Evolutionary conservation across 2,329 filamentous ascomycete species (phyloP).

Genomic region (Myriosclerotinia scirpicola): DNA sequence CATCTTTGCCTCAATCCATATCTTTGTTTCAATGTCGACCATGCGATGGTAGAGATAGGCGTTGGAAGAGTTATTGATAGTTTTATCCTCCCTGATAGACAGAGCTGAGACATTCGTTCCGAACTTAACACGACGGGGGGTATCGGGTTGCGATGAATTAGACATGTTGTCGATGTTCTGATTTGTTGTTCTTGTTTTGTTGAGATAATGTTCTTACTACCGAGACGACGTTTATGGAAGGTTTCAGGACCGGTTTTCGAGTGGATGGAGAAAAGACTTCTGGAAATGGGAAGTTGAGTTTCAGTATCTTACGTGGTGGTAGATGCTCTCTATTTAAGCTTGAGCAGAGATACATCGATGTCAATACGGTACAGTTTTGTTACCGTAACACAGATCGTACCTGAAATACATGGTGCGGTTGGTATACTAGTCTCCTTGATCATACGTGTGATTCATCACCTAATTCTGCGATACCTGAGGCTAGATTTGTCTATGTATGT

Average conservation of each 20-base stretch:
- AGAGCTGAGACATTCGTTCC: not conserved
- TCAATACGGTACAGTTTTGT: not conserved
- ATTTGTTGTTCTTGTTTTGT: fast-evolving
- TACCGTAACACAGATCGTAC: not conserved
- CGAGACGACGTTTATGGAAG: no score
- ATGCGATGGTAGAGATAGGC: no score
- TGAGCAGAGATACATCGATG: not conserved
- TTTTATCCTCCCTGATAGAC: no score
- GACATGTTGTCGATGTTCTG: not conserved
- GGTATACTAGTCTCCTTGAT: not conserved
- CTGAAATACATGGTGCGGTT: not conserved
- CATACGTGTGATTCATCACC: not conserved
- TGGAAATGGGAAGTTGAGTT: not conserved
- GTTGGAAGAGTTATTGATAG: no score
- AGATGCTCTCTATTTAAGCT: not conserved
- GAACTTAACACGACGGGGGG: not conserved
- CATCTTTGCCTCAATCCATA: no score
- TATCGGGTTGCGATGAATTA: not conserved
- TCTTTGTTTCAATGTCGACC: no score
- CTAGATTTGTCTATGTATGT: not conserved
- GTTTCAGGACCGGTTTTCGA: not conserved
- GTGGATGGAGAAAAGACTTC: not conserved
- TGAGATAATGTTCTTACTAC: not conserved
- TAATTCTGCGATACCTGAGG: no score
- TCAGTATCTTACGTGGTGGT: not conserved